Conservation (phyloP, 2,329 filamentous ascomycete genomes). For the Sarocladium oryzae region DNA sequence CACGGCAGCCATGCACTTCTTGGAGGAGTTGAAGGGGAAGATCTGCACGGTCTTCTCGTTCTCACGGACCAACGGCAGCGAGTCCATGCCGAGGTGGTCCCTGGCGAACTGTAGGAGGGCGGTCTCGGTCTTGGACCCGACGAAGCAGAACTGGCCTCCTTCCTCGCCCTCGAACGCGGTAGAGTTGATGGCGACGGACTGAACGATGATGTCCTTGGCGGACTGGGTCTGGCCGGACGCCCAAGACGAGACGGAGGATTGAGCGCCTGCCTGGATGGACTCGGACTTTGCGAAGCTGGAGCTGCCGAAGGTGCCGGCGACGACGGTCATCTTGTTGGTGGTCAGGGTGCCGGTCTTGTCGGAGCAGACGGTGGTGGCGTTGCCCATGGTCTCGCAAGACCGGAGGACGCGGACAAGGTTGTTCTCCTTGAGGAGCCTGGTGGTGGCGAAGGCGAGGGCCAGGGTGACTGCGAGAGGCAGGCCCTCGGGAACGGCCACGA, state of each 20-base stretch:
- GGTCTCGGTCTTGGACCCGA: slow-evolving; percentile 52
- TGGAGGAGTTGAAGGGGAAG: slow-evolving; percentile 47
- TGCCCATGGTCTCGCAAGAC: slow-evolving; percentile 68
- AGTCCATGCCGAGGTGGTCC: slow-evolving; percentile 42
- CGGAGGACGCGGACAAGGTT: slow-evolving; percentile 61
- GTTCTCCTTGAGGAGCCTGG: slow-evolving; percentile 63
- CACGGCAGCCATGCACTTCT: slow-evolving; percentile 52
- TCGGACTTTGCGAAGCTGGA: slow-evolving; percentile 27
- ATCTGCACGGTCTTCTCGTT: slow-evolving; percentile 42
- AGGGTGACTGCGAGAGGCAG: slow-evolving; percentile 58
- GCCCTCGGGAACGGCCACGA: slow-evolving; percentile 55
- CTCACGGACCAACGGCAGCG: slow-evolving; percentile 37
- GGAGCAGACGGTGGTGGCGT: slow-evolving; percentile 69
- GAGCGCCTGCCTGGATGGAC: slow-evolving; percentile 18
- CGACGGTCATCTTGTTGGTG: slow-evolving; percentile 69
- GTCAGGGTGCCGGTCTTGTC: slow-evolving; percentile 43
- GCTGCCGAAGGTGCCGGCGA: slow-evolving; percentile 58
- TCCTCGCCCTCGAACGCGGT: slow-evolving; percentile 49
- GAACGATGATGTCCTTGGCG: slow-evolving; percentile 29
- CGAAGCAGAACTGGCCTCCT: slow-evolving; percentile 36
- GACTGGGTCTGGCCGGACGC: slow-evolving; percentile 15
- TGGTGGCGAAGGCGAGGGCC: slow-evolving; percentile 62
- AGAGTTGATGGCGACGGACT: slow-evolving; percentile 49
- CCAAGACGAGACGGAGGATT: slow-evolving; percentile 13
- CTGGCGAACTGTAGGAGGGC: slow-evolving; percentile 44